Base-by-base conservation (phyloP, 1,284 basidiomycete genomes). In the Puccinia sorghi region DNA sequence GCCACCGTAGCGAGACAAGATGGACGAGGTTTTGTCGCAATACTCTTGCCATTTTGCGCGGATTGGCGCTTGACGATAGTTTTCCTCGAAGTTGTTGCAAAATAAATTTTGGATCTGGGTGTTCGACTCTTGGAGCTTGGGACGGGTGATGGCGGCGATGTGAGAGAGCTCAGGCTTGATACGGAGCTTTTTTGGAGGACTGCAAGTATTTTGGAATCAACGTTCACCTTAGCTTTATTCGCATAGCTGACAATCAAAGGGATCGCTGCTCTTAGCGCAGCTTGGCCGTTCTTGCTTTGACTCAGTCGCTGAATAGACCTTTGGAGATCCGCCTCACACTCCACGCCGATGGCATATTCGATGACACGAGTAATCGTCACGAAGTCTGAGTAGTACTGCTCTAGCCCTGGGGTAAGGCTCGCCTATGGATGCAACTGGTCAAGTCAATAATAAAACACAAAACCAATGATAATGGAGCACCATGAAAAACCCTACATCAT, bases 321-420 rank as follows among this genome's bases (percentile, higher is more conserved):
- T 64, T 22, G 22, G 15, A 79, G 77, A 43, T 79, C 61, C 9
- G 25, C 70, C 20, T 79, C 70, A 80, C 82, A 77, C 32, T 71
- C 71, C 74, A 92, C 87, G 11, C 90, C 90, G 13, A 92, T 86
- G 6, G 87, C 82, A 8, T 87, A 82, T 83, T 92, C 91, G 5
- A 90, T 86, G 0, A 88, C 88, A 22, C 91, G 89, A 32, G 92
- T 86, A 5, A 87, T 88, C 80, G 87, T 84, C 27, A 92, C 90
- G 80, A 92, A 92, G 81, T 90, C 87, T 80, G 87, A 87, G 83
- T 92, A 89, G 86, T 90, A 91, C 91, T 80, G 13, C 43, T 67
- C 72, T 50, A 74, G 48, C n/a, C 70, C 77, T 43, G 77, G 77
- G 32, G 77, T 79, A 32, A 71, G 56, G 22, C 17, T 56, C 3